phyloP scores from a whole-genome alignment of 2,329 filamentous ascomycete genomes.

The Phaeosphaeriaceae sp. region DNA sequence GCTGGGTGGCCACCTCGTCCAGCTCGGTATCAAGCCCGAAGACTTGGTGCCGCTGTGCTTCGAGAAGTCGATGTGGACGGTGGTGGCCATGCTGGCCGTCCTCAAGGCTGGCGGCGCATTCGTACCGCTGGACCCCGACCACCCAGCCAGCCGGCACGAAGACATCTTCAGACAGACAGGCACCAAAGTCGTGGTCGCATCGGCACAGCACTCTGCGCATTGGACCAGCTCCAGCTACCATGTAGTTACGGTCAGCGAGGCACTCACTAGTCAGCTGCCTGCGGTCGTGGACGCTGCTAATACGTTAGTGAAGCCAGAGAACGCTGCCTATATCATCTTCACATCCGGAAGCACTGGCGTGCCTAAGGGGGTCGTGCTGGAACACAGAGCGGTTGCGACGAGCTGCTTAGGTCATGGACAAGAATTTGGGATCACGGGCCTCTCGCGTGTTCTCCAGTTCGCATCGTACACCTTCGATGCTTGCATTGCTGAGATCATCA shows the following conservation, averaged over 20 bases:
- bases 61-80: conserved; percentile 24
- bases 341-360: conserved; percentile 80
- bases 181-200: no score
- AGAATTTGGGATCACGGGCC: neutral
- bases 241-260: no score
- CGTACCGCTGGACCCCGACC: conserved; percentile 27
- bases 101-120: conserved; percentile 51
- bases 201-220: no score
- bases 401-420: neutral
- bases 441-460: neutral
- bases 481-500: neutral
- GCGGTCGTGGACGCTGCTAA: no score
- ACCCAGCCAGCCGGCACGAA: no score
- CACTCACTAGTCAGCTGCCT: no score
- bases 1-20: conserved; percentile 11
- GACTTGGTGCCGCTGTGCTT: conserved; percentile 11
- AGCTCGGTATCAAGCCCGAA: conserved; percentile 3
- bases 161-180: no score
- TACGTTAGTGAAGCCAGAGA: no score
- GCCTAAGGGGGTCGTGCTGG: conserved; percentile 69
- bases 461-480: neutral
- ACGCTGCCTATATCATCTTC: conserved; percentile 63
- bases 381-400: neutral
- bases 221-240: no score
- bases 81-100: conserved; percentile 48